Percentiles rank a stretch among this genome's conserved stretches.
phyloP scores from a whole-genome alignment of 495 filamentous ascomycete genomes.

The Penicillium macrosclerotiorum region DNA sequence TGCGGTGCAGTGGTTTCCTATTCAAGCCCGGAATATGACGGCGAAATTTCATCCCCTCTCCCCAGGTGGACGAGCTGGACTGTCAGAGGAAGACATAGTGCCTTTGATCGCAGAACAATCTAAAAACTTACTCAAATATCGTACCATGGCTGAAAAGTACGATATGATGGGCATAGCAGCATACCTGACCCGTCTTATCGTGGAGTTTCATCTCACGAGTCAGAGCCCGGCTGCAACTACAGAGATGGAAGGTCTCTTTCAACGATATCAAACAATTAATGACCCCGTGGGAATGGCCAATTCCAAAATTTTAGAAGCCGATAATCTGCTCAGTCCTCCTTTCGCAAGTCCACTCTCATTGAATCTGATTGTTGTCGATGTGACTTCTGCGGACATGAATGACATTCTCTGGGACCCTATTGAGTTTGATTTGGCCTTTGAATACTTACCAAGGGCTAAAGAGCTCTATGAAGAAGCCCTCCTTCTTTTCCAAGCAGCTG shows the following conservation, averaged over 20 bases:
- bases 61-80: neutral
- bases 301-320: slow-evolving; percentile 21
- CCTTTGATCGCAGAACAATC: neutral
- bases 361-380: slow-evolving; percentile 18
- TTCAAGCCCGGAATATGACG: neutral
- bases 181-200: slow-evolving; percentile 15
- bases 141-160: slow-evolving; percentile 14
- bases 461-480: slow-evolving; percentile 14
- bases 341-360: slow-evolving; percentile 23
- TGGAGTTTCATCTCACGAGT: slow-evolving; percentile 17
- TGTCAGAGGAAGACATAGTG: neutral
- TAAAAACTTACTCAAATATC: slow-evolving; percentile 3
- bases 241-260: slow-evolving; percentile 9
- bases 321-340: slow-evolving; percentile 17
- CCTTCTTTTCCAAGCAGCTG: slow-evolving; percentile 10
- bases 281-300: slow-evolving; percentile 23
- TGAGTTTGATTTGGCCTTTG: slow-evolving; percentile 13
- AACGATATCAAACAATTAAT: slow-evolving; percentile 9
- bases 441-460: slow-evolving; percentile 6
- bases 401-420: slow-evolving; percentile 21
- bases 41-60: slow-evolving; percentile 9
- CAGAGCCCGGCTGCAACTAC: slow-evolving; percentile 7
- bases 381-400: slow-evolving; percentile 1
- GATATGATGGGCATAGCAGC: slow-evolving; percentile 1
- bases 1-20: neutral